Conservation (phyloP, 495 filamentous ascomycete species). For the Penicillium verhagenii region DNA sequence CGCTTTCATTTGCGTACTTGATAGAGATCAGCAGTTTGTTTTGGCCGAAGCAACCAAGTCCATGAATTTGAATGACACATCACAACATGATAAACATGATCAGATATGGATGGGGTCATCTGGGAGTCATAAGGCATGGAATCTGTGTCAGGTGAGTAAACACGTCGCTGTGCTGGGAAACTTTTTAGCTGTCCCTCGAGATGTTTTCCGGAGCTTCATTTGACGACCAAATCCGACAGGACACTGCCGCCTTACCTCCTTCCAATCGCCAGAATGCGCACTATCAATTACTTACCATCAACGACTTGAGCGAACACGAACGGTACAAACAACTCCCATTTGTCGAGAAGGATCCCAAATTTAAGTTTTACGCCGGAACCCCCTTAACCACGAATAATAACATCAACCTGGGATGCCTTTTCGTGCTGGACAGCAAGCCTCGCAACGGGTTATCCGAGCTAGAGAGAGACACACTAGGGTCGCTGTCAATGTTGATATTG, state of each 20-base stretch:
- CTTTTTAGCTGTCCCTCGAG: not conserved
- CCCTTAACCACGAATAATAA: conserved; percentile 62
- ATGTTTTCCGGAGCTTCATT: too few relatives aligned
- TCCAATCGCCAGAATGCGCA: conserved; percentile 27
- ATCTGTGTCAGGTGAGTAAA: conserved; percentile 43
- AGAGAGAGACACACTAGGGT: conserved; percentile 43
- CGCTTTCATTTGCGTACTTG: conserved; percentile 49
- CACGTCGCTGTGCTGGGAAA: not conserved
- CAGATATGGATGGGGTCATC: conserved; percentile 27
- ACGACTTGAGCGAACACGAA: conserved; percentile 41
- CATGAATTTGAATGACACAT: conserved; percentile 35
- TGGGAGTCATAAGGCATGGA: conserved; percentile 39
- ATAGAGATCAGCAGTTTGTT: conserved; percentile 50
- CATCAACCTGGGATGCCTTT: conserved; percentile 70
- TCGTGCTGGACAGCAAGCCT: conserved; percentile 56
- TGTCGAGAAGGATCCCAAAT: conserved; percentile 40
- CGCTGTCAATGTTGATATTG: conserved; percentile 58
- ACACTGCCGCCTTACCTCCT: conserved; percentile 35
- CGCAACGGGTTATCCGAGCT: conserved; percentile 32
- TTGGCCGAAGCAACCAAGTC: conserved; percentile 53
- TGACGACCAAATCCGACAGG: conserved; percentile 10
- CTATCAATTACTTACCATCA: conserved; percentile 36
- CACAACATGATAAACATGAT: conserved; percentile 31
- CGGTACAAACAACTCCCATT: conserved; percentile 42
- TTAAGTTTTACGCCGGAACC: conserved; percentile 50